Evolutionary conservation across 1,139 yeast genomes (phyloP).

Genomic region (Arxiozyma telluris): DNA sequence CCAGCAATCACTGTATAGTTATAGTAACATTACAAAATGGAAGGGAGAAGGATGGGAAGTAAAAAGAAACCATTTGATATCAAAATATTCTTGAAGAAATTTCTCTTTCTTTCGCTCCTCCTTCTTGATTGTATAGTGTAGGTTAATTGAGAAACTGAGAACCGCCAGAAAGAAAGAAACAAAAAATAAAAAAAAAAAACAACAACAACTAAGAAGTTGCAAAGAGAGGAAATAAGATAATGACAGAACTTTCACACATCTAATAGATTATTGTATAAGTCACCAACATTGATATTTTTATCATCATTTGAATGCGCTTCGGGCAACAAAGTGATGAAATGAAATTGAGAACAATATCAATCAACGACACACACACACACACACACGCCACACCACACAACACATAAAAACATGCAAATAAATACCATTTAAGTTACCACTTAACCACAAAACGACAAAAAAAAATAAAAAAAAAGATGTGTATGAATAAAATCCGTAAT

Average conservation of each 20-base stretch:
- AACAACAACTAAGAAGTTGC: no score
- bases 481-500: slow-evolving; percentile 18
- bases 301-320: slow-evolving; percentile 28
- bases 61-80: background rate
- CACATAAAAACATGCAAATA: background rate
- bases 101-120: no score
- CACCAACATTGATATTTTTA: background rate
- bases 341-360: background rate
- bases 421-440: background rate
- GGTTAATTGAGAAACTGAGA: background rate
- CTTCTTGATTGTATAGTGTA: background rate
- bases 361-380: background rate
- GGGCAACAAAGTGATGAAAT: slow-evolving; percentile 11
- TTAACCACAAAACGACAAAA: background rate
- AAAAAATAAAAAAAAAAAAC: no score
- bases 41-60: no score
- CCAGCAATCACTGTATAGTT: slow-evolving; percentile 7
- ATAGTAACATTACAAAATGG: no score
- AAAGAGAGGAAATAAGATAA: background rate
- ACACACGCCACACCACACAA: background rate
- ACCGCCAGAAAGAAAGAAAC: background rate
- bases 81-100: no score
- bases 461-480: background rate
- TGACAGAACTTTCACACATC: background rate
- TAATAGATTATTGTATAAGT: background rate